Base-by-base conservation (phyloP, 176 grass and related monocot genomes). In the Rhynchospora pubera region DNA sequence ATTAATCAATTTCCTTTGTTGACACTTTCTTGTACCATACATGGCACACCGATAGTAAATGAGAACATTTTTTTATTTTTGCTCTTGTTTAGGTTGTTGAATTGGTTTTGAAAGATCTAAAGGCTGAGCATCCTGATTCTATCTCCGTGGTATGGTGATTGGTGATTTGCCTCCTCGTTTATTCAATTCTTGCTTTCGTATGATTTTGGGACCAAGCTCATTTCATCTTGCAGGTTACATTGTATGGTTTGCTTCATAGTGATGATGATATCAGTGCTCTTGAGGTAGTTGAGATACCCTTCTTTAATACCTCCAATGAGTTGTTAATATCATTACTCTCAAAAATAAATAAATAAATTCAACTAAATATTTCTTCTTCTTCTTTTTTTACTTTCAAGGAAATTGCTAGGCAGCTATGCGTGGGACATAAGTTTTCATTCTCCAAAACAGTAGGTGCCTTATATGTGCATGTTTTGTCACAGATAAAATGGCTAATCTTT, bases 391-490 rank as follows among this genome's bases (percentile, higher is more conserved):
- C 76, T 85, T 57, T 84, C n/a, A 77, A 97, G 95, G 92, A 97
- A 94, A 98, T 98, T 88, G 92, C 90, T 39, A 94, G 92, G 78
- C 95, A 98, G 78, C 87, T 98, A 66, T 98, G 95, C 86, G 56
- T 93, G 79, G 90, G 90, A 65, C 90, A 98, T 85, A 87, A 89
- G 34, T 81, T 98, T 83, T 94, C 87, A 60, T 98, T 98, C 87
- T 98, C 92, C 45, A 98, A 93, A 92, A 94, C 91, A 91, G 95
- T 98, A 78, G 23, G 42, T 86, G 78, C 6, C 57, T 86, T 46
- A 56, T 66, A 57, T 68, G 67, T 23, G 65, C 69, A 73, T 50
- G 30, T 48, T 72, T 72, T 74, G 46, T 42, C 26, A 52, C 46
- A 52, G 10, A 75, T 11, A 75, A 74, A 9, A 52, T 15, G 19